Percentiles rank a stretch among this genome's conserved stretches.
Evolutionary conservation across 1,284 basidiomycete genomes (phyloP).

Genomic region (Xerocomus amazonicus): DNA sequence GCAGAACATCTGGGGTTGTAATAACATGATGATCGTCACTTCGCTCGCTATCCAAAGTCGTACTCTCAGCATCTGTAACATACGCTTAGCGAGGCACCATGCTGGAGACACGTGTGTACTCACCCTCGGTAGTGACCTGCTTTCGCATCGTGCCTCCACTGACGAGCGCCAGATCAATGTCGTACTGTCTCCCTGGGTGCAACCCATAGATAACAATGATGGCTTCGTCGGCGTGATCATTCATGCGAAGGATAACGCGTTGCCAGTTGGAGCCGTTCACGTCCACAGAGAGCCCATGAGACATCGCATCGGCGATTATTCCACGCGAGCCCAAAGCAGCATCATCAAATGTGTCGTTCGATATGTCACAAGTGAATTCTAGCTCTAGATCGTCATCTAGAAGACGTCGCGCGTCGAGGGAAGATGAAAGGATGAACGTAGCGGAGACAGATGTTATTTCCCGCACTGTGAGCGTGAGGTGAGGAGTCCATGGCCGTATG

Average conservation of each 20-base stretch:
- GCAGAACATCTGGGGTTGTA: constrained; percentile 14
- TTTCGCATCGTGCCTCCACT: constrained; percentile 55
- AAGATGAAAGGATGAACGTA: constrained; percentile 68
- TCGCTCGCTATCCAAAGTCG: constrained; percentile 15
- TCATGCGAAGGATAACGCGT: constrained; percentile 69
- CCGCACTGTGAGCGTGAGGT: constrained; percentile 61
- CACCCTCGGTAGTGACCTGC: constrained; percentile 63
- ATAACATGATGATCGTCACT: constrained; percentile 15
- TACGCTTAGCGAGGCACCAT: constrained; percentile 10
- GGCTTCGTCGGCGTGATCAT: constrained; percentile 73
- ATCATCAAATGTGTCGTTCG: constrained; percentile 22
- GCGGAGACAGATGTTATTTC: constrained; percentile 74
- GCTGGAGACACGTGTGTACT: constrained; percentile 23
- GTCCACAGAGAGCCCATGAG: constrained; percentile 70
- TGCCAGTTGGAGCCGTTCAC: constrained; percentile 75
- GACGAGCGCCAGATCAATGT: constrained; percentile 70
- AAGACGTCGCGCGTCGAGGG: constrained; percentile 30
- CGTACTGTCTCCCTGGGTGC: constrained; percentile 75
- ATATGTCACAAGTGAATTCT: constrained; percentile 30
- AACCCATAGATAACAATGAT: constrained; percentile 79
- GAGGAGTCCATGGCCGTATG: constrained; percentile 72
- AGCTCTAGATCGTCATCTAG: constrained; percentile 19
- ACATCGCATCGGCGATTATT: constrained; percentile 62
- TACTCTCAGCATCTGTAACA: constrained; percentile 26
- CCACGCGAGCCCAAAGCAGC: constrained; percentile 28